Percentiles rank a stretch among this genome's conserved stretches.
These are phyloP conservation scores for Exutisphaerella laricina DNA, from an alignment of 2,329 filamentous ascomycete species.

Conservation along the genomic window DNA sequence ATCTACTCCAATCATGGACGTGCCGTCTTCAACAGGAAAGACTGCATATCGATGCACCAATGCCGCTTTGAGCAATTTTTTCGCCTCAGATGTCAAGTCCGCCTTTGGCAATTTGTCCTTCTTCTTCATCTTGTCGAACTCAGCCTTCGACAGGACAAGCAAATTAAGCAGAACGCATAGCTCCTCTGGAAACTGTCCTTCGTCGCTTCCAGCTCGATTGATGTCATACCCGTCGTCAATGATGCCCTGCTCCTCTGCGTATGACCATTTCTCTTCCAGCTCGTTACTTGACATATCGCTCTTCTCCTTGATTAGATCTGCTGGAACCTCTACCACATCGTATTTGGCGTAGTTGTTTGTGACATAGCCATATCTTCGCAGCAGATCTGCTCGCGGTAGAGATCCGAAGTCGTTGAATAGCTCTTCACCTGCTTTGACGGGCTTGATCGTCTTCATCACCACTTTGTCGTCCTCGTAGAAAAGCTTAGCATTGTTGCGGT, in stretches of 20 bases:
- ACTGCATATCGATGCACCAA: slow-evolving; percentile 40
- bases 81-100: slow-evolving; percentile 30
- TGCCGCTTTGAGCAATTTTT: slow-evolving; percentile 38
- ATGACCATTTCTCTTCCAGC: slow-evolving; percentile 32
- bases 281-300: slow-evolving; percentile 28
- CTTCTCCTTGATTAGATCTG: slow-evolving; percentile 50
- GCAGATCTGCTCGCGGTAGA: slow-evolving; percentile 72
- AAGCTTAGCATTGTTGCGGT: slow-evolving; percentile 67
- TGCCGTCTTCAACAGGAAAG: slow-evolving; percentile 42
- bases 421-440: slow-evolving; percentile 66
- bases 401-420: slow-evolving; percentile 88
- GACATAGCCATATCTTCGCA: slow-evolving; percentile 83
- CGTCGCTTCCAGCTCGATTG: slow-evolving; percentile 29
- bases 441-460: slow-evolving; percentile 64
- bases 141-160: slow-evolving; percentile 38
- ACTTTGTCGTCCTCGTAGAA: slow-evolving; percentile 57
- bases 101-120: slow-evolving; percentile 42
- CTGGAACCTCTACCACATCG: slow-evolving; percentile 75
- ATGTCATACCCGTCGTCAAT: slow-evolving; percentile 69
- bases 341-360: slow-evolving; percentile 69
- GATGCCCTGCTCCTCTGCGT: slow-evolving; percentile 58
- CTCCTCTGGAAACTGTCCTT: slow-evolving; percentile 37
- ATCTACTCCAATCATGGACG: slow-evolving; percentile 44
- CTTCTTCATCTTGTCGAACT: slow-evolving; percentile 38
- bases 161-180: slow-evolving; percentile 41